phyloP scores from a whole-genome alignment of 108 stramenopile species.

The Nitzschia sp. region DNA sequence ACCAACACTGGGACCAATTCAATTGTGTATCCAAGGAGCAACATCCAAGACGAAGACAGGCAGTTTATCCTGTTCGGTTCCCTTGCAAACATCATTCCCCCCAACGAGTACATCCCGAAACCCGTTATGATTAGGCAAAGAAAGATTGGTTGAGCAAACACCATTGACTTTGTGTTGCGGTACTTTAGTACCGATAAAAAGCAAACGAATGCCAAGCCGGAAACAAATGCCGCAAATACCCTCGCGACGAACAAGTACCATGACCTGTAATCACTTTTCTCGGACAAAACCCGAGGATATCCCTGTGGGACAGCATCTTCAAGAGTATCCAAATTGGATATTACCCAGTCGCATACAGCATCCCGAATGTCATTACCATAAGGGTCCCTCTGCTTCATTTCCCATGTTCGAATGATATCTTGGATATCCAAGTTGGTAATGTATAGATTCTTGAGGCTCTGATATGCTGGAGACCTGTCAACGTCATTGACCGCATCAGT shows the following conservation, averaged over 20 bases:
- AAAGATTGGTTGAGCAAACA: constrained; percentile 39
- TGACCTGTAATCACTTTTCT: neutral
- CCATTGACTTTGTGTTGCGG: constrained; percentile 28
- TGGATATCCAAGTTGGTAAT: constrained; percentile 15
- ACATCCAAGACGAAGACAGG: constrained; percentile 36
- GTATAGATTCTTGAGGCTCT: constrained; percentile 18
- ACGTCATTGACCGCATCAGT: constrained; percentile 1
- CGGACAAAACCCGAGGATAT: constrained; percentile 19
- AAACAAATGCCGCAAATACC: constrained; percentile 8
- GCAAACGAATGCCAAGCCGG: constrained; percentile 5
- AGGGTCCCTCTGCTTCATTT: neutral
- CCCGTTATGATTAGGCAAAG: constrained; percentile 34
- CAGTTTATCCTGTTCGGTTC: constrained; percentile 19
- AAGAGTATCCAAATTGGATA: constrained; percentile 25
- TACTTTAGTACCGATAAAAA: constrained; percentile 13
- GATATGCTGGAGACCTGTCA: constrained; percentile 22
- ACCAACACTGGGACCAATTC: constrained; percentile 46
- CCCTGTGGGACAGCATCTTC: constrained; percentile 21
- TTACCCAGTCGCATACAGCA: constrained; percentile 41
- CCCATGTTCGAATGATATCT: constrained; percentile 12
- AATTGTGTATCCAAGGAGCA: constrained; percentile 44
- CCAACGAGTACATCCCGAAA: constrained; percentile 25
- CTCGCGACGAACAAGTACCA: constrained; percentile 2
- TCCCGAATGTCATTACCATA: constrained; percentile 27
- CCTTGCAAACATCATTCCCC: constrained; percentile 20